phyloP scores from a whole-genome alignment of 1,284 basidiomycete species.

The Butyriboletus appendiculatus region DNA sequence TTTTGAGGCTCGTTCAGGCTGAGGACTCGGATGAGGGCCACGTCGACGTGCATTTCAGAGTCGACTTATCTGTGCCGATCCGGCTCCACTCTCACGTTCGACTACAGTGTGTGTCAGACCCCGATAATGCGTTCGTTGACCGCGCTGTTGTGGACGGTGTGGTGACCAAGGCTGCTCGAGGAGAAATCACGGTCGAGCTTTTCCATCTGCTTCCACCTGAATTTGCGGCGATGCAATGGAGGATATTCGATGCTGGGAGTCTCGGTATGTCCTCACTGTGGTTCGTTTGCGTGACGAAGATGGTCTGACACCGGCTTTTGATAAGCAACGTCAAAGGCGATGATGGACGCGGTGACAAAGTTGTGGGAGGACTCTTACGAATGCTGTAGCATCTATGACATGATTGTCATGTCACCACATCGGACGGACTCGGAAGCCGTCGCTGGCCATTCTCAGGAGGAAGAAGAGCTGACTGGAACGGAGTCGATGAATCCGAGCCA shows the following conservation, averaged over 20 bases:
- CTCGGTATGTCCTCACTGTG: slow-evolving; percentile 39
- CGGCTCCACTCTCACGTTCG: slow-evolving; percentile 65
- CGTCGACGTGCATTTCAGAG: slow-evolving; percentile 52
- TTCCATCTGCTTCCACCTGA: slow-evolving; percentile 61
- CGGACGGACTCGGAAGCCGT: background rate
- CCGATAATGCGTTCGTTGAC: slow-evolving; percentile 49
- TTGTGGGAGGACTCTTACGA: slow-evolving; percentile 43
- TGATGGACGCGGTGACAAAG: slow-evolving; percentile 58
- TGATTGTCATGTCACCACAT: slow-evolving; percentile 40
- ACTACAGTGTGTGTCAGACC: slow-evolving; percentile 55
- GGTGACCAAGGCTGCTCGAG: slow-evolving; percentile 49
- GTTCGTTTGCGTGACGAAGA: background rate
- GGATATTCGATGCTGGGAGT: slow-evolving; percentile 60
- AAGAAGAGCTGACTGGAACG: slow-evolving; percentile 21
- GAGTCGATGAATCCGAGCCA: slow-evolving; percentile 54
- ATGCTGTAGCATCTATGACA: slow-evolving; percentile 51
- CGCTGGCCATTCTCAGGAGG: slow-evolving; percentile 2
- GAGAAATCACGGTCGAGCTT: slow-evolving; percentile 54
- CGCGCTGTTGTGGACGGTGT: slow-evolving; percentile 54
- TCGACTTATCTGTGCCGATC: slow-evolving; percentile 50
- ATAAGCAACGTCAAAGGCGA: slow-evolving; percentile 58
- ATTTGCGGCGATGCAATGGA: slow-evolving; percentile 58
- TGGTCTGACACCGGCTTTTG: background rate
- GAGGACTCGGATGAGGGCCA: slow-evolving; percentile 33
- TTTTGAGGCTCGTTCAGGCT: slow-evolving; percentile 36